These are phyloP conservation scores for Kregervanrija pseudodelftensis DNA, from an alignment of 805 yeast genomes.

Conservation along the genomic window DNA sequence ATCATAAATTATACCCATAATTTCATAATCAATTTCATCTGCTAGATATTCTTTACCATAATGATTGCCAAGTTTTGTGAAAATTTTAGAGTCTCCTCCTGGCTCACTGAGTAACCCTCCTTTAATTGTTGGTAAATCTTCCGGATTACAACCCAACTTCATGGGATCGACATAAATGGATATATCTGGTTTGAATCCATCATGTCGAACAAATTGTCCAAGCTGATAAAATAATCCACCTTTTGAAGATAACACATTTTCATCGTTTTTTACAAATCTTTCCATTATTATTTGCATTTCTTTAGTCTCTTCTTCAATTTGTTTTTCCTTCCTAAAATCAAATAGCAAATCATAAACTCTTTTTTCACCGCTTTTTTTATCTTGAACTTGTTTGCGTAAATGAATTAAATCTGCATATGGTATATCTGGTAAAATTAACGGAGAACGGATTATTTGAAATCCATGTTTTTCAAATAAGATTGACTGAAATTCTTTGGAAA, in stretches of 20 bases:
- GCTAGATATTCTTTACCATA: not conserved
- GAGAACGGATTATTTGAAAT: conserved; percentile 5
- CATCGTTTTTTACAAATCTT: not conserved
- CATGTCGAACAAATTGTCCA: conserved; percentile 3
- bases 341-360: conserved; percentile 4
- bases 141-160: too few relatives aligned
- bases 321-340: conserved; percentile 3
- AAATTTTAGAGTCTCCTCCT: too few relatives aligned
- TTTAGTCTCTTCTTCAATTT: not conserved
- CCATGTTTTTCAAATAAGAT: conserved; percentile 1
- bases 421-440: not conserved
- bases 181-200: conserved; percentile 5
- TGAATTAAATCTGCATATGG: conserved; percentile 5
- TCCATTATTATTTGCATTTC: conserved; percentile 8
- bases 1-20: too few relatives aligned
- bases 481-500: too few relatives aligned
- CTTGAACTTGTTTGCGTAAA: not conserved
- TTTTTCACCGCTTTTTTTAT: too few relatives aligned
- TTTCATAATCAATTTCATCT: too few relatives aligned
- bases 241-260: not conserved
- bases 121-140: too few relatives aligned
- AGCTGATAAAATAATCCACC: conserved; percentile 3
- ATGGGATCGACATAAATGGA: not conserved
- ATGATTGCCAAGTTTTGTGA: not conserved
- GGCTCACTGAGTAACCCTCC: too few relatives aligned